Conservation (phyloP, 805 yeast genomes). For the Metschnikowia borealis region DNA sequence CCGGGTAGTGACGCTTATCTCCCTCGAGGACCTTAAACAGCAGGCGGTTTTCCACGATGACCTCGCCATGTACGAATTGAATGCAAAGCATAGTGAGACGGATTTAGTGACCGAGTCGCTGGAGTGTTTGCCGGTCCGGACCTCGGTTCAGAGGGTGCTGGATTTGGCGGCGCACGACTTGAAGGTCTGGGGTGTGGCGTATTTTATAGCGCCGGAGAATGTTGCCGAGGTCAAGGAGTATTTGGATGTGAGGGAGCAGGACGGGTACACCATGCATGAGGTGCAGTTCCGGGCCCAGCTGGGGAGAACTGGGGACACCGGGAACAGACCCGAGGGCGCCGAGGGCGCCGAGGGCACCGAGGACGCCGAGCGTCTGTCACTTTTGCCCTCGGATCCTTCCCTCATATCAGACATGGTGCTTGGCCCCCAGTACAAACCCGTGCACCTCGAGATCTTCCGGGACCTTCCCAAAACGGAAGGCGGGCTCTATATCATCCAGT, state of each 20-base stretch:
- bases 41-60: constrained; percentile 42
- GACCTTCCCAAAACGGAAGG: constrained; percentile 19
- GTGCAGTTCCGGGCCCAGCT: constrained; percentile 54
- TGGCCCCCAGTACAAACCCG: constrained; percentile 1
- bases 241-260: constrained; percentile 80
- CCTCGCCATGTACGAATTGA: constrained; percentile 32
- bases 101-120: neutral
- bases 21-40: constrained; percentile 49
- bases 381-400: no score
- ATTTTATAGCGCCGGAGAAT: constrained; percentile 64
- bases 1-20: constrained; percentile 77
- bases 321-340: no score
- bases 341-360: no score
- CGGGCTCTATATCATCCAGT: constrained; percentile 44
- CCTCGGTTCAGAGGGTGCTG: constrained; percentile 9
- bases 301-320: no score
- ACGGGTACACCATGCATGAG: constrained; percentile 72
- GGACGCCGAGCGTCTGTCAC: no score
- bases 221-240: constrained; percentile 62
- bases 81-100: neutral
- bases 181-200: constrained; percentile 77
- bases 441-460: constrained; percentile 5
- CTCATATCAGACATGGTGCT: neutral
- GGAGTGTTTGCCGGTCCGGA: constrained; percentile 8
- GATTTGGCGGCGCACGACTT: constrained; percentile 39